These are phyloP conservation scores for Colletotrichum tropicicola DNA, from an alignment of 2,329 filamentous ascomycete genomes.

Conservation along the genomic window DNA sequence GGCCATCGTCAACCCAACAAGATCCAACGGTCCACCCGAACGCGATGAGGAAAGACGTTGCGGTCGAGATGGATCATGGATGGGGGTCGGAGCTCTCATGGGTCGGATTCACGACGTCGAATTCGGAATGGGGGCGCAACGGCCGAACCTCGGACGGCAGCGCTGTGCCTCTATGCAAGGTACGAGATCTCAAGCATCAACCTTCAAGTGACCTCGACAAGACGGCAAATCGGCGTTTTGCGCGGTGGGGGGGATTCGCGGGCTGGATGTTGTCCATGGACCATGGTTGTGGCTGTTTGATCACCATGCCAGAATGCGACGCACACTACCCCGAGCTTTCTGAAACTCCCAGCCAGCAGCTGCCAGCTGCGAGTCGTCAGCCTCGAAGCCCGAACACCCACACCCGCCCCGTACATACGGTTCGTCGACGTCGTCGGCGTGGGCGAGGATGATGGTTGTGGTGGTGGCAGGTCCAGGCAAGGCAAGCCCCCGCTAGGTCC, in stretches of 20 bases:
- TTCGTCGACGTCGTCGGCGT: constrained; percentile 14
- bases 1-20: background rate
- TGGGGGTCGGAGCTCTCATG: background rate
- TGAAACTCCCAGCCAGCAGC: constrained; percentile 30
- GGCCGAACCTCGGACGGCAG: constrained; percentile 27
- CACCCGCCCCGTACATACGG: background rate
- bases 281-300: constrained; percentile 32
- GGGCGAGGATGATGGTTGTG: constrained; percentile 16
- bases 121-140: constrained; percentile 18
- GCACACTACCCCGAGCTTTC: constrained; percentile 28
- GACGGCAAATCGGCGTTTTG: constrained; percentile 24
- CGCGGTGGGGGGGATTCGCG: constrained; percentile 6
- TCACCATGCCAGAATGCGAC: constrained; percentile 27
- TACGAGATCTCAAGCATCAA: constrained; percentile 27
- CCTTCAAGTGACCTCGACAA: constrained; percentile 17
- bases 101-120: constrained; percentile 18
- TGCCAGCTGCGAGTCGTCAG: constrained; percentile 23
- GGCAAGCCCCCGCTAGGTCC: constrained; percentile 22
- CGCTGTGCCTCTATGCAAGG: constrained; percentile 25
- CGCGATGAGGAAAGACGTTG: background rate
- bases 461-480: constrained; percentile 2
- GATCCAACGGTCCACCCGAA: background rate
- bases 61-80: constrained; percentile 1
- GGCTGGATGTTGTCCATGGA: constrained; percentile 18
- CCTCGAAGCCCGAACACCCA: constrained; percentile 9